These are phyloP conservation scores for Capniomyces stellatus DNA, from an alignment of 371 early-diverging fungal species.

Conservation along the genomic window DNA sequence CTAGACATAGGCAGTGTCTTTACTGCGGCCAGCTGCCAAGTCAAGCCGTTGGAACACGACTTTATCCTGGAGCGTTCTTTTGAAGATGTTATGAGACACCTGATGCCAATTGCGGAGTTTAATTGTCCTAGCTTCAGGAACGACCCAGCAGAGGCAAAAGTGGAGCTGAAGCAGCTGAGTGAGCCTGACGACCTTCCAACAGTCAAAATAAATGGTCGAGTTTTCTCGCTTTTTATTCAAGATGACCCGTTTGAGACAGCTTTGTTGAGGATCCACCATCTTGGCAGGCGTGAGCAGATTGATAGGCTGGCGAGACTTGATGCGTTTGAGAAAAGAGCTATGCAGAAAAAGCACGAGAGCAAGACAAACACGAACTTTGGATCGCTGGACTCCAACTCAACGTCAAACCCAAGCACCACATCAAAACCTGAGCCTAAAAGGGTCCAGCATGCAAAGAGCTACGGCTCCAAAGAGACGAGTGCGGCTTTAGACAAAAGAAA, in stretches of 20 bases:
- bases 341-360: constrained; percentile 10
- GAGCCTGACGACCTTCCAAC: constrained; percentile 23
- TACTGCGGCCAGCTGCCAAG: neutral
- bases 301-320: constrained; percentile 22
- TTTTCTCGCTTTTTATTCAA: constrained; percentile 20
- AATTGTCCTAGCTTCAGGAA: neutral
- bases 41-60: neutral
- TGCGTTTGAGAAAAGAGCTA: constrained; percentile 20
- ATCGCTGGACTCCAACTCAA: neutral
- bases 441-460: too few species aligned
- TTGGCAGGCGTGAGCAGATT: constrained; percentile 22
- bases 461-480: neutral
- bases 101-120: neutral
- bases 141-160: neutral
- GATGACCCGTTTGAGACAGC: constrained; percentile 30
- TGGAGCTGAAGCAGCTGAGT: neutral
- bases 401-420: neutral
- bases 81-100: neutral
- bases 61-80: too few species aligned
- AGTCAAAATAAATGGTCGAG: constrained; percentile 15
- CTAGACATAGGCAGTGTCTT: neutral
- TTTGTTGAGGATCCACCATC: constrained; percentile 19
- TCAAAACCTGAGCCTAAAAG: neutral
- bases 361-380: constrained; percentile 8
- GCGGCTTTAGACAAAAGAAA: neutral